Conservation (phyloP, 306 rosid genomes). For the Pachyrhizus erosus region DNA sequence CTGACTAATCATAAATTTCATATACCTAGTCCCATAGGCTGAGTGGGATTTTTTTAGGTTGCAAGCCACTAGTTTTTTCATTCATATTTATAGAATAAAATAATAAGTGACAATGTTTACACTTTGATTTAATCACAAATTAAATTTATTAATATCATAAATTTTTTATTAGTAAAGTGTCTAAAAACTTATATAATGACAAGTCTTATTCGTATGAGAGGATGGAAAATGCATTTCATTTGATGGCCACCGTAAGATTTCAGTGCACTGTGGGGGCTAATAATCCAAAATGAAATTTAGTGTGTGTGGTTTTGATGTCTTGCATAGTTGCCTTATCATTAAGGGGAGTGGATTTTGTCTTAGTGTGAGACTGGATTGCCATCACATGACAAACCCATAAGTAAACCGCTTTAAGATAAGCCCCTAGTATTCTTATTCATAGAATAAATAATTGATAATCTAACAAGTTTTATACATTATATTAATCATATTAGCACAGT, state of each 20-base stretch:
- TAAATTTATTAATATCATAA: no score
- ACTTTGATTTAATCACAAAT: no score
- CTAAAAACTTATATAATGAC: no score
- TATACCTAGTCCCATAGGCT: background rate
- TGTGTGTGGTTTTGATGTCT: background rate
- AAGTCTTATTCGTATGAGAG: background rate
- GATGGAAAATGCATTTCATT: background rate
- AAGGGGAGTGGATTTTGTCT: no score
- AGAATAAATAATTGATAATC: background rate
- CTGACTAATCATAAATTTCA: background rate
- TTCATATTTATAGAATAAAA: no score
- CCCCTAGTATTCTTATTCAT: background rate
- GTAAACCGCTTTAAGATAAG: background rate
- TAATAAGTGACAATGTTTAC: no score
- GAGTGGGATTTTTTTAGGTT: background rate
- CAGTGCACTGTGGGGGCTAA: background rate
- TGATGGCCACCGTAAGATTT: background rate
- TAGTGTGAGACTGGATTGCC: no score
- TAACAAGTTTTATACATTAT: no score
- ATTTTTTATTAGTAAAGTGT: no score
- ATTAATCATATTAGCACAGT: no score
- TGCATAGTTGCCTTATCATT: background rate
- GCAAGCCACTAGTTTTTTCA: no score
- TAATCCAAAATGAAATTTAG: background rate
- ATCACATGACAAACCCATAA: no score